These are phyloP conservation scores for Syncephalastrum racemosum DNA, from an alignment of 371 early-diverging fungal genomes.

Conservation along the genomic window DNA sequence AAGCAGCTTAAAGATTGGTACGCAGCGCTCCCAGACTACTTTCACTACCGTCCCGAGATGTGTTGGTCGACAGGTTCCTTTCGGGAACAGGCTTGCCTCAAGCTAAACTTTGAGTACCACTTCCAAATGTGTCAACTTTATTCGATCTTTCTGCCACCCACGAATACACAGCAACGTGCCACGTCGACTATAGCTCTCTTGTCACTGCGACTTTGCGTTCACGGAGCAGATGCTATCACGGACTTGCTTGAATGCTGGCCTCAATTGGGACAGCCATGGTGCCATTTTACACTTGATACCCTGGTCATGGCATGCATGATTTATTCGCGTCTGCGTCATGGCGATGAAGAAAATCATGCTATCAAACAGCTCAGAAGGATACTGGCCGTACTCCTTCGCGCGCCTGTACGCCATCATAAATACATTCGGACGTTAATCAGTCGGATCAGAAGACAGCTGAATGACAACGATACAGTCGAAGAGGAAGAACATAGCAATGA, in stretches of 20 bases:
- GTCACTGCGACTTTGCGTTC: conserved; percentile 29
- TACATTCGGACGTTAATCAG: conserved; percentile 27
- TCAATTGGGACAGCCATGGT: conserved; percentile 43
- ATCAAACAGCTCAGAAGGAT: conserved; percentile 26
- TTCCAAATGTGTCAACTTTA: conserved; percentile 49
- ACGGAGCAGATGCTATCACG: conserved; percentile 35
- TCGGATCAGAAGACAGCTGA: conserved; percentile 23
- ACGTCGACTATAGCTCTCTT: conserved; percentile 29
- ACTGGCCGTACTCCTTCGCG: conserved; percentile 21
- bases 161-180: conserved; percentile 6
- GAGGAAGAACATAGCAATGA: not conserved
- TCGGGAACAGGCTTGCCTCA: conserved; percentile 49
- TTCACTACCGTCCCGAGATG: conserved; percentile 29
- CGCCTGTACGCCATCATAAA: conserved; percentile 45
- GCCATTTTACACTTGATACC: conserved; percentile 50
- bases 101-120: conserved; percentile 50
- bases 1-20: conserved; percentile 44
- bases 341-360: conserved; percentile 12
- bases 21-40: conserved; percentile 28
- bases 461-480: conserved; percentile 1
- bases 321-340: conserved; percentile 9
- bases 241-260: conserved; percentile 44
- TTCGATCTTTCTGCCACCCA: conserved; percentile 31
- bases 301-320: conserved; percentile 38
- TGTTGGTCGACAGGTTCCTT: conserved; percentile 36